A percentile compares a stretch with the other conserved stretches of the same genome.
These are phyloP conservation scores for Talaromyces proteolyticus DNA, from an alignment of 495 filamentous ascomycete genomes.

Conservation along the genomic window DNA sequence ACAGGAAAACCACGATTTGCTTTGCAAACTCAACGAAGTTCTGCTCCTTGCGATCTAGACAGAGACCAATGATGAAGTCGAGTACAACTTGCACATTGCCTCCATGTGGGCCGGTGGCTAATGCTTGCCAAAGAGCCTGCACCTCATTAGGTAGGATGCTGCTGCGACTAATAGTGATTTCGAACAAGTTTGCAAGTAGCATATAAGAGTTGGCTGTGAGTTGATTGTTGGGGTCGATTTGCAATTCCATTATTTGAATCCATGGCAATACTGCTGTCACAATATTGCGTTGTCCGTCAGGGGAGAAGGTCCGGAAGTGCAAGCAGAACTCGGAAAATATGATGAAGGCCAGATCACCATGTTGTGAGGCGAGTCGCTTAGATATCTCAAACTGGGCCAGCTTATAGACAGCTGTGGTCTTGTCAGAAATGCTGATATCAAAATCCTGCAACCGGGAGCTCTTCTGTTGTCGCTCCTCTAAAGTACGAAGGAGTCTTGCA, in stretches of 20 bases:
- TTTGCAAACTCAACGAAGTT: conserved; percentile 97
- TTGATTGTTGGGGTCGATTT: conserved; percentile 89
- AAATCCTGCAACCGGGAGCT: conserved; percentile 92
- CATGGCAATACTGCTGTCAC: conserved; percentile 91
- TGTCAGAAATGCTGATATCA: conserved; percentile 96
- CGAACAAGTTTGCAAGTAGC: conserved; percentile 89
- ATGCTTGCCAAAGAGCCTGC: conserved; percentile 93
- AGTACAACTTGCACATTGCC: conserved; percentile 95
- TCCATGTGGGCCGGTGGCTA: conserved; percentile 86
- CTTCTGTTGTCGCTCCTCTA: conserved; percentile 80
- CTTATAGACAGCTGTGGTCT: conserved; percentile 97
- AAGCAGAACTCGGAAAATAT: conserved; percentile 91
- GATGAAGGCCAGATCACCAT: conserved; percentile 82
- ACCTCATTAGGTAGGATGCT: conserved; percentile 90
- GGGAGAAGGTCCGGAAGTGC: conserved; percentile 80
- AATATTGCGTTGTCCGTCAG: conserved; percentile 83
- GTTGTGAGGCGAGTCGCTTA: conserved; percentile 78
- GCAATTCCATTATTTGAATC: conserved; percentile 90
- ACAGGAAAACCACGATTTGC: conserved; percentile 93
- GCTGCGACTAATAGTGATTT: conserved; percentile 91
- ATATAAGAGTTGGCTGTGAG: conserved; percentile 91
- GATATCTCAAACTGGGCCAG: conserved; percentile 95
- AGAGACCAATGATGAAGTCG: conserved; percentile 91
- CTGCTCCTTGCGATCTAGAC: conserved; percentile 87
- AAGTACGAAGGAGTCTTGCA: conserved; percentile 70